Conservation (phyloP, 2,329 filamentous ascomycete species). For the Fusarium fujikuroi region DNA sequence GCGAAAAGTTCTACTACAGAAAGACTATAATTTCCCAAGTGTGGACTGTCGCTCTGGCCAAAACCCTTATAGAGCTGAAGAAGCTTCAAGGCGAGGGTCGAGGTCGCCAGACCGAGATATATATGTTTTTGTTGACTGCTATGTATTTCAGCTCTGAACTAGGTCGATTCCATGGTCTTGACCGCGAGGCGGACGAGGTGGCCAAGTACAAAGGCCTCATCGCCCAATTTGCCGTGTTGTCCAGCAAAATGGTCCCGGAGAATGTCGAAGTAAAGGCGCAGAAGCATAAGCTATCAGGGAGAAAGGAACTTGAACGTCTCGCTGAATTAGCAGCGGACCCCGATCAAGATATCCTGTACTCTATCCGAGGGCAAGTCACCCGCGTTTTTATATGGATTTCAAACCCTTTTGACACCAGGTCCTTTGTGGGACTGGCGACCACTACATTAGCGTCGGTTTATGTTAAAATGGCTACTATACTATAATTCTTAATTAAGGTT, state of each 20-base stretch:
- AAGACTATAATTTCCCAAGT: neutral
- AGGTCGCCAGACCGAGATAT: neutral
- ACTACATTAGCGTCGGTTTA: accelerated
- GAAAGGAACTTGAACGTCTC: neutral
- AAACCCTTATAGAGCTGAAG: neutral
- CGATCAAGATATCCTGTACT: neutral
- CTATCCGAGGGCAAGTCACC: neutral
- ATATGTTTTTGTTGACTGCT: neutral
- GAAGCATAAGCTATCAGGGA: neutral
- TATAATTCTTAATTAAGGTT: accelerated
- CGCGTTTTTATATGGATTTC: neutral
- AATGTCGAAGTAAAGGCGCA: neutral
- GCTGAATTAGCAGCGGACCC: neutral
- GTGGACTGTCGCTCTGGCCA: neutral
- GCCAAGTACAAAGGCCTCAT: neutral
- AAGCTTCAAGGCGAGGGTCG: neutral
- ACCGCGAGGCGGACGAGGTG: neutral
- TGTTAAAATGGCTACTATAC: neutral
- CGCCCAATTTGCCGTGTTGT: neutral
- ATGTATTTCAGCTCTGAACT: neutral
- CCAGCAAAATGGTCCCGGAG: neutral
- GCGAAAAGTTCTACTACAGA: neutral
- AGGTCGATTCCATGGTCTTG: neutral
- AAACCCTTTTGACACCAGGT: neutral
- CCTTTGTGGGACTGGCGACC: neutral